These are phyloP conservation scores for Sclerospora graminicola DNA, from an alignment of 352 stramenopile species.

Conservation along the genomic window DNA sequence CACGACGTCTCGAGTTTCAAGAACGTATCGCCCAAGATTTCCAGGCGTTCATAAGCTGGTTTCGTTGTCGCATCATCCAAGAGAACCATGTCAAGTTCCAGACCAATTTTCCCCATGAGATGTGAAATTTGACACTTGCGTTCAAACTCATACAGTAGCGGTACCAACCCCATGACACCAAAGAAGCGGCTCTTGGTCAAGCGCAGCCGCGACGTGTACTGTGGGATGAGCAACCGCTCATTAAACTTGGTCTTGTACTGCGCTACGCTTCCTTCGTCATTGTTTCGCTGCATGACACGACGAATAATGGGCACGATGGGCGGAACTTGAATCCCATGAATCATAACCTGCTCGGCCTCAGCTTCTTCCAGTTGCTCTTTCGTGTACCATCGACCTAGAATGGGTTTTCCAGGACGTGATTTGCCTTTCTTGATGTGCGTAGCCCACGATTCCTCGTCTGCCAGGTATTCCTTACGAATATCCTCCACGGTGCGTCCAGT, in stretches of 20 bases:
- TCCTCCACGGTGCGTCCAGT: slow-evolving; percentile 31
- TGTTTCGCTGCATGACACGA: slow-evolving; percentile 70
- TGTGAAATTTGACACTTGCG: slow-evolving; percentile 82
- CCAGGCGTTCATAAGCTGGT: slow-evolving; percentile 67
- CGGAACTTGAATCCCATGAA: slow-evolving; percentile 65
- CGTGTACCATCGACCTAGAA: slow-evolving; percentile 68
- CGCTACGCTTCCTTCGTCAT: slow-evolving; percentile 46
- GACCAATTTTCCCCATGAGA: slow-evolving; percentile 70
- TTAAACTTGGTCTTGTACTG: slow-evolving; percentile 57
- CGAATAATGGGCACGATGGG: slow-evolving; percentile 75
- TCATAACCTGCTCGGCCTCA: slow-evolving; percentile 41
- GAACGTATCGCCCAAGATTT: slow-evolving; percentile 80
- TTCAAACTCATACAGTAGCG: slow-evolving; percentile 81
- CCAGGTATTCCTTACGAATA: slow-evolving; percentile 36
- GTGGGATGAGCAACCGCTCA: slow-evolving; percentile 61
- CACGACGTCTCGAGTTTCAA: slow-evolving; percentile 81
- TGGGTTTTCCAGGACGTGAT: slow-evolving; percentile 56
- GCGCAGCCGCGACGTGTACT: slow-evolving; percentile 55
- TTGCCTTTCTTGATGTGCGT: slow-evolving; percentile 54
- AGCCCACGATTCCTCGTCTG: slow-evolving; percentile 35
- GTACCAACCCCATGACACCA: slow-evolving; percentile 73
- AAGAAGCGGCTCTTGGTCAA: slow-evolving; percentile 67
- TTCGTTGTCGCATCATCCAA: slow-evolving; percentile 80
- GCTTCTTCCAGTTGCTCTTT: slow-evolving; percentile 49
- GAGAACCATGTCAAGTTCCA: slow-evolving; percentile 65